Evolutionary conservation across 805 yeast genomes (phyloP).

Genomic region (Saturnispora ahearnii): DNA sequence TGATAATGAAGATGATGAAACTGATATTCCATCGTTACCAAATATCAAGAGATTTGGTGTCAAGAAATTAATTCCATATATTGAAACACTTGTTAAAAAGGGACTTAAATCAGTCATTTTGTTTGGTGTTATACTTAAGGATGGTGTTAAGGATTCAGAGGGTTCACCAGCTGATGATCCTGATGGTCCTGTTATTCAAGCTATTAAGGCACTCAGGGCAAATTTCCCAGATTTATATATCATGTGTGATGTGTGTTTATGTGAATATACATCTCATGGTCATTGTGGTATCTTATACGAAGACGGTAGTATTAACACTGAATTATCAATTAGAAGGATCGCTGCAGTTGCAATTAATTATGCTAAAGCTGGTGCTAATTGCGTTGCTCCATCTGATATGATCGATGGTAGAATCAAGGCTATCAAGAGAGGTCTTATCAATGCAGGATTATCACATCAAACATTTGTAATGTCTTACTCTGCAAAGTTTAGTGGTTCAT

Average conservation of each 20-base stretch:
- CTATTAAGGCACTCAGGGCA: slow-evolving; percentile 53
- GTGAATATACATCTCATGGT: slow-evolving; percentile 97
- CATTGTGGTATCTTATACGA: slow-evolving; percentile 89
- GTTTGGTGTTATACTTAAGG: slow-evolving; percentile 82
- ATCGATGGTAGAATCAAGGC: slow-evolving; percentile 89
- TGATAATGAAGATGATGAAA: slow-evolving; percentile 74
- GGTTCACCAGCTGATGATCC: slow-evolving; percentile 96
- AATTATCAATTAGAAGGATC: slow-evolving; percentile 64
- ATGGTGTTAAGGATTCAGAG: slow-evolving; percentile 63
- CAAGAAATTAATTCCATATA: slow-evolving; percentile 66
- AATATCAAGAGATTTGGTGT: slow-evolving; percentile 83
- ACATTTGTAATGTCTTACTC: slow-evolving; percentile 88
- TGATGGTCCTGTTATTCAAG: slow-evolving; percentile 84
- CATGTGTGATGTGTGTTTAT: slow-evolving; percentile 90
- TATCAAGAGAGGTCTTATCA: slow-evolving; percentile 76
- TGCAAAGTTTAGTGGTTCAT: slow-evolving; percentile 84
- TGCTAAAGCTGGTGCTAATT: slow-evolving; percentile 91
- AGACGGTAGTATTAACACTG: slow-evolving; percentile 78
- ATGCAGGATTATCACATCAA: slow-evolving; percentile 75
- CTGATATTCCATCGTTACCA: slow-evolving; percentile 68
- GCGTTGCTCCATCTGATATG: slow-evolving; percentile 97
- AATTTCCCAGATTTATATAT: slow-evolving; percentile 78
- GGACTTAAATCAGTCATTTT: slow-evolving; percentile 82
- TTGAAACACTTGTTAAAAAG: slow-evolving; percentile 58
- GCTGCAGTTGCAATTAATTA: slow-evolving; percentile 94